These are phyloP conservation scores for Arthrinium phaeospermum DNA, from an alignment of 2,329 filamentous ascomycete genomes.

Conservation along the genomic window DNA sequence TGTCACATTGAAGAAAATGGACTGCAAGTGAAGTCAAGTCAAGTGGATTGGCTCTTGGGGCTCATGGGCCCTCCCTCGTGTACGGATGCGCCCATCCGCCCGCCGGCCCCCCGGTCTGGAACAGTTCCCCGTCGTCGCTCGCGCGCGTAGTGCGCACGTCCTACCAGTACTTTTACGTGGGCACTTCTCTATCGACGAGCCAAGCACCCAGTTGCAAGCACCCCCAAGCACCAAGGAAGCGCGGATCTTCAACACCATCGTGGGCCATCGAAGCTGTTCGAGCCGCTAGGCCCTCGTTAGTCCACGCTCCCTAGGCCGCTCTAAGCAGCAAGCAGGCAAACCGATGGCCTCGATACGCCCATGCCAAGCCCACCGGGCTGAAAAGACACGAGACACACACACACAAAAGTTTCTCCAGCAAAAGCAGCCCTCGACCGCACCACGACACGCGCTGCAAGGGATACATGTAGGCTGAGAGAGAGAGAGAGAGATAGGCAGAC, in stretches of 20 bases:
- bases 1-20: not conserved
- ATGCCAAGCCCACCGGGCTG: not conserved
- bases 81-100: not conserved
- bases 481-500: no score
- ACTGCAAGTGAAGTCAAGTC: not conserved
- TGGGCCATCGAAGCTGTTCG: not conserved
- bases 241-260: conserved; percentile 3
- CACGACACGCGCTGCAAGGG: not conserved
- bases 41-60: not conserved
- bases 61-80: not conserved
- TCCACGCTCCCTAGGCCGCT: no score
- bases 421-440: not conserved
- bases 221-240: no score
- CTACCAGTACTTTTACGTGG: no score
- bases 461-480: not conserved
- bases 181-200: no score
- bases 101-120: not conserved
- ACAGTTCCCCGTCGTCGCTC: not conserved
- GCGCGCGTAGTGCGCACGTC: not conserved
- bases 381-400: not conserved
- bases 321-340: not conserved
- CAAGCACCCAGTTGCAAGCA: no score
- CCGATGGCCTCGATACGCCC: not conserved
- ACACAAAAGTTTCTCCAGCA: not conserved
- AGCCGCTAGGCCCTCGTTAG: not conserved